Base-by-base conservation (phyloP, 2,329 filamentous ascomycete species). In the Ceratocystis diversiconidia region DNA sequence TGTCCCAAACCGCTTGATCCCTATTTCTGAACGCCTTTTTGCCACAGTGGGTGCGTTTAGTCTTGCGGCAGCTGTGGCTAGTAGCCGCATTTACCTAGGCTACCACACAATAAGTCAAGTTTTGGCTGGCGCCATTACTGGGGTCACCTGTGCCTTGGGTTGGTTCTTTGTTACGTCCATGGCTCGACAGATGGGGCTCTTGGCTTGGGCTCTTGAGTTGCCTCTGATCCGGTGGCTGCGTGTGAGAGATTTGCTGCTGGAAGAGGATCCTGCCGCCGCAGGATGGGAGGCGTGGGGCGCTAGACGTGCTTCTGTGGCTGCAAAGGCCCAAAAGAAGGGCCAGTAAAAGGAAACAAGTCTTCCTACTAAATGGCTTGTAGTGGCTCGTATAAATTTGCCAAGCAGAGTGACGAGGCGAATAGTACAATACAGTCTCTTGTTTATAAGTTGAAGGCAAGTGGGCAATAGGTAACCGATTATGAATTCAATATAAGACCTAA, bases 71-170 rank as follows among this genome's bases (percentile, higher is more conserved):
- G 77, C 82, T 7, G 90, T 96, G 5, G 89, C 92, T 22, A 84
- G 83, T 75, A 96, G 91, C 72, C 82, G 94, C 65, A 82, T 95
- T 57, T 99, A 99, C 73, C 79, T 99, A 68, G 90, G 86, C 74
- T 99, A 99, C 73, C 94, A 99, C 76, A 96, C 92, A 0, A 80
- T 84, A 46, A 86, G 81, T 72, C 94, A 99, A 77, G 94, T 99
- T 8, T 71, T 90, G n/a, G 89, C 87, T 0, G 94, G 94, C 1
- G 84, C 81, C 70, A 77, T 75, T 8, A 89, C 89, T 0, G 94
- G 94, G 0, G 77, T 82, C 0, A 72, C 83, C 1, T 90, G 86
- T 71, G 92, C 89, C 0, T 71, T 89, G 1, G 80, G 77, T 1
- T 99, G 94, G 94, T 99, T 95, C 72, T 73, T 77, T 1, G 78